Base-by-base conservation (phyloP, 108 stramenopile species). In the Pseudonitzschia multiseries region DNA sequence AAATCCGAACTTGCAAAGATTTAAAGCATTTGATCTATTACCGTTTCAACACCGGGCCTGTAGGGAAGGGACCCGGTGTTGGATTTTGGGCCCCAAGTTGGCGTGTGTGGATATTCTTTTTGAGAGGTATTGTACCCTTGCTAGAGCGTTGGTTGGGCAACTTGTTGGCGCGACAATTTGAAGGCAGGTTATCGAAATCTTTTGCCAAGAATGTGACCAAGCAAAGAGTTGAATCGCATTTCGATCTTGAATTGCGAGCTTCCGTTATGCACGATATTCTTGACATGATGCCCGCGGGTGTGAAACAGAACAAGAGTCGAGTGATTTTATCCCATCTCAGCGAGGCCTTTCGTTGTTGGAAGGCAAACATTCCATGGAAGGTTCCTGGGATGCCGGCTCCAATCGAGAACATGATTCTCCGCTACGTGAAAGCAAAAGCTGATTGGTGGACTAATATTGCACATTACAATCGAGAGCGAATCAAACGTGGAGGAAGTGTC, bases 211-310 rank as follows among this genome's bases (percentile, higher is more conserved):
- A 94, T 73, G 97, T 99, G 17, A 99, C 99, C 21, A 99, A 99
- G 84, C 99, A 99, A 81, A 83, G 99, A 24, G 99, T 99, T 10
- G 99, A 99, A 83, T 94, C 93, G 41, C 98, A 99, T 81, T 99
- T 98, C 81, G 99, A 99, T 83, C 84, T 99, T 57, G 98, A 99
- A 80, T 83, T 99, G 41, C 91, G 99, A 20, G 99, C 99, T 53
- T 96, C 96, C 57, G 99, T 99, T 51, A 98, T 99, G 97, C 99
- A 99, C 81, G 99, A 99, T 72, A 99, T 99, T 65, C 89, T 99
- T 31, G 99, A 99, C 81, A 99, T 99, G 98, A 99, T 99, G 99
- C 99, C 99, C 2, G 95, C 98, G 63, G 98, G 98, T 69, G 94
- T 99, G 26, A 96, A 97, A 74, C 98, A 97, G 80, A 99, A 98